These are phyloP conservation scores for Cochlearia excelsa DNA, from an alignment of 345 rosid genomes.

Conservation along the genomic window DNA sequence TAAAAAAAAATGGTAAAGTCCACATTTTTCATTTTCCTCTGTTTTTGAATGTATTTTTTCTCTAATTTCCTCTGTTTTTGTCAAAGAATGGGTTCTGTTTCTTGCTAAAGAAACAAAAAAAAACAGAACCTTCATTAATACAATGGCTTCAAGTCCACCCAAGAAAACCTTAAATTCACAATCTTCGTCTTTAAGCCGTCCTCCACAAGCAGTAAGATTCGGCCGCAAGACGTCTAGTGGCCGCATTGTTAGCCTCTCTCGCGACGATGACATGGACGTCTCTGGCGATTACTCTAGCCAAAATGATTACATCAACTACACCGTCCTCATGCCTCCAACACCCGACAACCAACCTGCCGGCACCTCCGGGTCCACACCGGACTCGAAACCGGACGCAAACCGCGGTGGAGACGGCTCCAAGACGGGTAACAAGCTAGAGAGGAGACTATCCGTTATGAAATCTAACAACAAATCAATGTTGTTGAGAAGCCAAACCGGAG, in stretches of 20 bases:
- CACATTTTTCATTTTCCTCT: constrained; percentile 18
- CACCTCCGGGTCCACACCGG: constrained; percentile 38
- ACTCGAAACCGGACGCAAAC: constrained; percentile 37
- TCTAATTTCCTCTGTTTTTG: constrained; percentile 26
- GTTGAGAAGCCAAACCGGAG: constrained; percentile 81
- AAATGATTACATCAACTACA: constrained; percentile 79
- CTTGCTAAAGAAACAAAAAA: constrained; percentile 26
- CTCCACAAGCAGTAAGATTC: constrained; percentile 59
- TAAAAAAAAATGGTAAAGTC: background rate
- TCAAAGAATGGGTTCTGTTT: constrained; percentile 39
- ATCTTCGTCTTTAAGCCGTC: constrained; percentile 45
- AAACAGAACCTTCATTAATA: constrained; percentile 20
- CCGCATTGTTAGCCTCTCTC: constrained; percentile 58
- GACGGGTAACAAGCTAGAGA: constrained; percentile 49
- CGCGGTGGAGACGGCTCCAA: constrained; percentile 22
- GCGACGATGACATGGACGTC: constrained; percentile 74
- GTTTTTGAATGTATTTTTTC: constrained; percentile 3
- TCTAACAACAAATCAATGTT: constrained; percentile 73
- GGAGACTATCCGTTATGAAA: constrained; percentile 71
- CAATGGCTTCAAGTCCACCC: constrained; percentile 43
- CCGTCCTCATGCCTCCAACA: constrained; percentile 90
- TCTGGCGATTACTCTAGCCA: constrained; percentile 62
- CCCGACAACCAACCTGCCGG: constrained; percentile 87
- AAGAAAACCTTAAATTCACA: constrained; percentile 45
- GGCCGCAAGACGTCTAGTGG: constrained; percentile 69